These are phyloP conservation scores for Camellia granthamiana DNA, from an alignment of 148 eudicot species.

Conservation along the genomic window DNA sequence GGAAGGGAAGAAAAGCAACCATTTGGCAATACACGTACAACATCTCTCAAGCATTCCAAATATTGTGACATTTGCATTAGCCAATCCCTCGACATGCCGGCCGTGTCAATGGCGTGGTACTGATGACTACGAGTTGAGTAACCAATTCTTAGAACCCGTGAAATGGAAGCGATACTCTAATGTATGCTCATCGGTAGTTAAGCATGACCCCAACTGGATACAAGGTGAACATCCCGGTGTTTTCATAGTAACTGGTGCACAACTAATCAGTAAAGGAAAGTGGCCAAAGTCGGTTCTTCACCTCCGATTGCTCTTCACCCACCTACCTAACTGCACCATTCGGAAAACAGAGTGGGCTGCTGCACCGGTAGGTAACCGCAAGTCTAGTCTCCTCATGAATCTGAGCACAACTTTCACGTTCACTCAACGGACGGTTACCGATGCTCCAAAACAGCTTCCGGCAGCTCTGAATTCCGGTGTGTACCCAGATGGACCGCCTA, in stretches of 20 bases:
- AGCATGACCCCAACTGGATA: constrained; percentile 71
- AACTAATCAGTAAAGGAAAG: constrained; percentile 73
- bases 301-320: constrained; percentile 69
- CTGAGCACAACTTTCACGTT: constrained; percentile 78
- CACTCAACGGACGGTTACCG: constrained; percentile 46
- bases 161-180: constrained; percentile 73
- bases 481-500: constrained; percentile 87
- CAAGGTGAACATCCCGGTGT: constrained; percentile 47
- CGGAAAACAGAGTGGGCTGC: constrained; percentile 79
- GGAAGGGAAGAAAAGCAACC: constrained; percentile 85
- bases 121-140: constrained; percentile 49
- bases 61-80: constrained; percentile 42
- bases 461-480: constrained; percentile 81
- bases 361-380: constrained; percentile 59
- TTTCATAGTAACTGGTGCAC: constrained; percentile 89
- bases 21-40: constrained; percentile 76
- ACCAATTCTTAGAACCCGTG: constrained; percentile 66
- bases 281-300: constrained; percentile 86
- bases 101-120: constrained; percentile 77
- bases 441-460: constrained; percentile 58
- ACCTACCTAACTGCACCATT: constrained; percentile 67
- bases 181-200: constrained; percentile 67
- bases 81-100: constrained; percentile 19
- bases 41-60: constrained; percentile 90
- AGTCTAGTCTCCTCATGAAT: constrained; percentile 68